phyloP scores from a whole-genome alignment of 2,329 filamentous ascomycete species.

The Stagonosporopsis tanaceti region DNA sequence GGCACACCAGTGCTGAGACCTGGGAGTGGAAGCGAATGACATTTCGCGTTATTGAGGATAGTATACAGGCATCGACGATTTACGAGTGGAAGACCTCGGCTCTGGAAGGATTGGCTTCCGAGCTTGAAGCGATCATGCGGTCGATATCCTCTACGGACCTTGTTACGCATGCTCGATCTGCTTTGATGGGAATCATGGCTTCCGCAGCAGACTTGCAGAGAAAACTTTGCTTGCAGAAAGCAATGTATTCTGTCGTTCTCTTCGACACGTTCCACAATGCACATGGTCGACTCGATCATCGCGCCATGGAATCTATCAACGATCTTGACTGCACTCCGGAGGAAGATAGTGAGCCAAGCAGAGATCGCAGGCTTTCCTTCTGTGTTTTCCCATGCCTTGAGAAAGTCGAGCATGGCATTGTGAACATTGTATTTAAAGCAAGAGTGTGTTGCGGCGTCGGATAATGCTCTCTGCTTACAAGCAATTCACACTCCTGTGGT shows the following conservation, averaged over 20 bases:
- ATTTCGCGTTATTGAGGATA: constrained; percentile 36
- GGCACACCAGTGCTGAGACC: constrained; percentile 27
- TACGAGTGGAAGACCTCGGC: neutral
- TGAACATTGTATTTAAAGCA: constrained; percentile 42
- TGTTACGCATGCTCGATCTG: constrained; percentile 24
- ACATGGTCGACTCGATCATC: constrained; percentile 28
- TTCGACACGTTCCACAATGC: constrained; percentile 23
- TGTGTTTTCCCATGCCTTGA: constrained; percentile 46
- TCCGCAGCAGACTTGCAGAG: constrained; percentile 38
- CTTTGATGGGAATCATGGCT: constrained; percentile 34
- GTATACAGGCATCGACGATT: constrained; percentile 2
- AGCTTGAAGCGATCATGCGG: constrained; percentile 35
- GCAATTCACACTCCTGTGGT: neutral
- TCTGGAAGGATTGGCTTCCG: constrained; percentile 19
- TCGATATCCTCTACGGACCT: constrained; percentile 34
- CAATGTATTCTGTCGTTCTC: constrained; percentile 38
- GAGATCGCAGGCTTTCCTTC: constrained; percentile 33
- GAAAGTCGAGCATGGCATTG: constrained; percentile 40
- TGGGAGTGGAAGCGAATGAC: constrained; percentile 43
- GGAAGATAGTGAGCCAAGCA: constrained; percentile 29
- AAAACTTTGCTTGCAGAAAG: constrained; percentile 41
- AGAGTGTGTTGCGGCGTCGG: constrained; percentile 37
- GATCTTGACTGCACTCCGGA: constrained; percentile 34
- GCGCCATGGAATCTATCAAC: constrained; percentile 44
- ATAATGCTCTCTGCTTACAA: neutral